A percentile compares a stretch with the other conserved stretches of the same genome.
These are phyloP conservation scores for Suillus variegatus DNA, from an alignment of 768 basidiomycete genomes.

Conservation along the genomic window DNA sequence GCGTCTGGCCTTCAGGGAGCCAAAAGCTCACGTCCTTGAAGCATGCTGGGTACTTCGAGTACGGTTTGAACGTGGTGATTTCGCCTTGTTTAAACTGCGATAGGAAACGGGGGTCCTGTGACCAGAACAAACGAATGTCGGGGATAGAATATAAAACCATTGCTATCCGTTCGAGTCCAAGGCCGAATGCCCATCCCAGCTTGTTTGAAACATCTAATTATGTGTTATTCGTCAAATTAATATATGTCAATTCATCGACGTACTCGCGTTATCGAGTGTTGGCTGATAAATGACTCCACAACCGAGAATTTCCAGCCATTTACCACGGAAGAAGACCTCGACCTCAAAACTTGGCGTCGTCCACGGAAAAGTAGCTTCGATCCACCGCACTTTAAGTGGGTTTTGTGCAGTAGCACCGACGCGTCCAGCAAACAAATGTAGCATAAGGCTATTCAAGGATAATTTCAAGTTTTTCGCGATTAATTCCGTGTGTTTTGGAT, in stretches of 20 bases:
- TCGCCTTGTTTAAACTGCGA: slow-evolving; percentile 79
- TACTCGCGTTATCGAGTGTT: slow-evolving; percentile 85
- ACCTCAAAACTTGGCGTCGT: slow-evolving; percentile 98
- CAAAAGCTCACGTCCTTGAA: slow-evolving; percentile 98
- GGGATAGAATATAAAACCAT: slow-evolving; percentile 98
- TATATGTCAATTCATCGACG: slow-evolving; percentile 29
- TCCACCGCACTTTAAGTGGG: slow-evolving; percentile 92
- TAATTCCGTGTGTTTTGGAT: slow-evolving; percentile 68
- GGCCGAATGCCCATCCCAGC: slow-evolving; percentile 97
- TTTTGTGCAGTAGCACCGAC: slow-evolving; percentile 52
- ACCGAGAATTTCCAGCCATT: slow-evolving; percentile 97
- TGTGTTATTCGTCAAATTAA: slow-evolving; percentile 13
- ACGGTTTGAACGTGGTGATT: slow-evolving; percentile 84
- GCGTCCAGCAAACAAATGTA: slow-evolving; percentile 74
- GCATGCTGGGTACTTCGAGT: slow-evolving; percentile 90
- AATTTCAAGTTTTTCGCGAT: slow-evolving; percentile 88
- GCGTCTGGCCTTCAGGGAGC: slow-evolving; percentile 52
- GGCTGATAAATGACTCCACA: slow-evolving; percentile 90
- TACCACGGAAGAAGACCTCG: slow-evolving; percentile 93
- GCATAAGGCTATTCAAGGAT: slow-evolving; percentile 82
- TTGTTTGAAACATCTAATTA: slow-evolving; percentile 71
- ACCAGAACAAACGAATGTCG: slow-evolving; percentile 99
- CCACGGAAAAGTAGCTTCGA: slow-evolving; percentile 97
- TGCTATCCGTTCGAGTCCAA: slow-evolving; percentile 95
- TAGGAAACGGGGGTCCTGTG: slow-evolving; percentile 81